Conservation (phyloP, 352 stramenopile species). For the Pythium aphanidermatum region DNA sequence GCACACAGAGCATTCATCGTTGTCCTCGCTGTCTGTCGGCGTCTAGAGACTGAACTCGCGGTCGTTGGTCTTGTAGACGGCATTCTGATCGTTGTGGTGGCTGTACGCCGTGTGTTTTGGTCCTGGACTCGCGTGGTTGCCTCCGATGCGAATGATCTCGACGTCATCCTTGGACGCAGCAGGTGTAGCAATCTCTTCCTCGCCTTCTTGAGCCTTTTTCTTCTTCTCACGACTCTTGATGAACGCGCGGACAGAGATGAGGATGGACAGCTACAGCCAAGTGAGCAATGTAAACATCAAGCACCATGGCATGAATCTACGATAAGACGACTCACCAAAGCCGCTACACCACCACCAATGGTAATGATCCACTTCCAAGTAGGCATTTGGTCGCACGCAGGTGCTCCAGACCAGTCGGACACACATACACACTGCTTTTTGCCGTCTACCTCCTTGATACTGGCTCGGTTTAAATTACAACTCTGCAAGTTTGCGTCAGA, state of each 20-base stretch:
- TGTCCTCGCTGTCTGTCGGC: neutral
- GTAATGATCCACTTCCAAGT: constrained; percentile 35
- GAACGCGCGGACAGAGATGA: constrained; percentile 25
- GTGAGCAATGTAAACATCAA: neutral
- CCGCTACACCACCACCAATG: constrained; percentile 29
- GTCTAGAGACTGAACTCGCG: constrained; percentile 16
- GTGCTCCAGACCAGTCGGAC: constrained; percentile 26
- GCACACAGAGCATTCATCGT: no score
- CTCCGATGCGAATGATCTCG: constrained; percentile 21
- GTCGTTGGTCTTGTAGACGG: constrained; percentile 21
- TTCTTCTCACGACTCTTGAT: constrained; percentile 26
- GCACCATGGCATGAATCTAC: neutral
- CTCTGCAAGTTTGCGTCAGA: constrained; percentile 21
- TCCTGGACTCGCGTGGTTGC: constrained; percentile 9
- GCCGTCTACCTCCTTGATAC: constrained; percentile 30
- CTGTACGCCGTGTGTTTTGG: constrained; percentile 10
- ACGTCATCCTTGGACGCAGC: constrained; percentile 14
- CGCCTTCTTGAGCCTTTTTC: constrained; percentile 12
- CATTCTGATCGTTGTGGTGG: constrained; percentile 11
- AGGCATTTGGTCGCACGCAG: constrained; percentile 25
- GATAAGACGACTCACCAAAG: constrained; percentile 20
- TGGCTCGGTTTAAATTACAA: constrained; percentile 53
- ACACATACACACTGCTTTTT: constrained; percentile 27
- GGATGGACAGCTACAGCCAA: constrained; percentile 20
- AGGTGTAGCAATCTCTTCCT: constrained; percentile 2